A percentile compares a stretch with the other conserved stretches of the same genome.
These are phyloP conservation scores for Coniochaeta pulveracea DNA, from an alignment of 2,329 filamentous ascomycete species.

Conservation along the genomic window DNA sequence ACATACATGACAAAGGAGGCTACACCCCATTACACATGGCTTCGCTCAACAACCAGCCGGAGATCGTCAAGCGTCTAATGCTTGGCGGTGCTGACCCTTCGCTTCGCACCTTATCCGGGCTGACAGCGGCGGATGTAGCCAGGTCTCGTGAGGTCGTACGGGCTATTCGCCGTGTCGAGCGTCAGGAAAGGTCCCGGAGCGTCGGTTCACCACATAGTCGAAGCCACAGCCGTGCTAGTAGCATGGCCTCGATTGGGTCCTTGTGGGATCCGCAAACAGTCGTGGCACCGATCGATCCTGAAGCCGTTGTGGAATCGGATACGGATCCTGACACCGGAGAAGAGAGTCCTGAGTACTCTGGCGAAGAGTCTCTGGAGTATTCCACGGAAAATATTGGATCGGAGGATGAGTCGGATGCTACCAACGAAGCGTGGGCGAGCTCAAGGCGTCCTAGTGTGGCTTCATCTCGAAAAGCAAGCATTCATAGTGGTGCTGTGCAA, in stretches of 20 bases:
- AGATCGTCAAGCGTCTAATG: constrained; percentile 67
- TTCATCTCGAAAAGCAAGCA: constrained; percentile 3
- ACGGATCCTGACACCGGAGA: constrained; percentile 17
- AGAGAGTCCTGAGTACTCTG: constrained; percentile 32
- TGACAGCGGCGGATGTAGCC: constrained; percentile 61
- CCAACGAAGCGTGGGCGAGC: constrained; percentile 25
- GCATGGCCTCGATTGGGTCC: constrained; percentile 47
- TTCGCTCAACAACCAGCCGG: constrained; percentile 61
- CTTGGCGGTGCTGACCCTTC: constrained; percentile 62
- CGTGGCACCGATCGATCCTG: constrained; percentile 17
- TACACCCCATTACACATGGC: constrained; percentile 78
- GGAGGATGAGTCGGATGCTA: constrained; percentile 28
- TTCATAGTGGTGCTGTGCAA: constrained; percentile 11
- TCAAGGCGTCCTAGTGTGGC: constrained; percentile 17
- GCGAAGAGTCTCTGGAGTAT: constrained; percentile 32
- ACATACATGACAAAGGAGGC: constrained; percentile 65
- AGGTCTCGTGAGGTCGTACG: constrained; percentile 52
- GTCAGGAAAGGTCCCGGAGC: constrained; percentile 56
- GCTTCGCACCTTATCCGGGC: constrained; percentile 57
- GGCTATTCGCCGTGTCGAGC: constrained; percentile 49
- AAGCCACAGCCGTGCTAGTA: constrained; percentile 45
- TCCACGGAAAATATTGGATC: constrained; percentile 27
- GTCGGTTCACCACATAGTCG: constrained; percentile 47
- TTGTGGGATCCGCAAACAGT: constrained; percentile 48
- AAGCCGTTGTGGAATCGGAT: constrained; percentile 25